Conservation (phyloP, 164 flowering plant species). For the Vitis vinifera region DNA sequence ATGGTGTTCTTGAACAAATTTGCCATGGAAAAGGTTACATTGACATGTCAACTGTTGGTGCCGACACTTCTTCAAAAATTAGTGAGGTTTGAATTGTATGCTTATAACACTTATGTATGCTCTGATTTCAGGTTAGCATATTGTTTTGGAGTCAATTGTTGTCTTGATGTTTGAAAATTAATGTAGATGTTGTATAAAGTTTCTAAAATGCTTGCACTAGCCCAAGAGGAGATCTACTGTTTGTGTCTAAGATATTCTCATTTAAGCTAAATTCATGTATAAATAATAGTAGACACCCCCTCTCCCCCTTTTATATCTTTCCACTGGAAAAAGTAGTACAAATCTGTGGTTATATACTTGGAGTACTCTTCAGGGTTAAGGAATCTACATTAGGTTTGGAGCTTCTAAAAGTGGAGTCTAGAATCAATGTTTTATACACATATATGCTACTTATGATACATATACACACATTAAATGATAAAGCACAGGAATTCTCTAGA, state of each 20-base stretch:
- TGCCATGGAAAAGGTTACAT: slow-evolving; percentile 81
- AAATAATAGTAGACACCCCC: neutral
- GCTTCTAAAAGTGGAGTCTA: neutral
- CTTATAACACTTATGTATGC: neutral
- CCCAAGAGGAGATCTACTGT: neutral
- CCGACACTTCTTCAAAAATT: slow-evolving; percentile 79
- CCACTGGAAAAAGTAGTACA: too few relatives aligned
- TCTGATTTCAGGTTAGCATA: neutral
- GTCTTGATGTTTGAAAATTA: neutral
- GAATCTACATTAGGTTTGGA: neutral
- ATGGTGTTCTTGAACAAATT: slow-evolving; percentile 86
- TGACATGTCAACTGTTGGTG: slow-evolving; percentile 99
- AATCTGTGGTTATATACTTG: too few relatives aligned
- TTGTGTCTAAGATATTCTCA: neutral
- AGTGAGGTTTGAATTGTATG: slow-evolving; percentile 52
- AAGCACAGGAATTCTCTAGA: neutral
- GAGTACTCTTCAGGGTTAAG: neutral
- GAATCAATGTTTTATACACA: neutral
- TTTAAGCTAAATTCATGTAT: neutral
- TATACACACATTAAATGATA: neutral
- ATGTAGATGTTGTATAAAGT: neutral
- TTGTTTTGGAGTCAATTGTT: neutral
- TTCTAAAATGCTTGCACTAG: neutral
- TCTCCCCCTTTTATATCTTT: too few relatives aligned
- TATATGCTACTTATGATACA: neutral